Percentiles rank a stretch among this genome's conserved stretches.
Conservation (phyloP, 1,284 basidiomycete genomes). For the Blastosporella zonata region DNA sequence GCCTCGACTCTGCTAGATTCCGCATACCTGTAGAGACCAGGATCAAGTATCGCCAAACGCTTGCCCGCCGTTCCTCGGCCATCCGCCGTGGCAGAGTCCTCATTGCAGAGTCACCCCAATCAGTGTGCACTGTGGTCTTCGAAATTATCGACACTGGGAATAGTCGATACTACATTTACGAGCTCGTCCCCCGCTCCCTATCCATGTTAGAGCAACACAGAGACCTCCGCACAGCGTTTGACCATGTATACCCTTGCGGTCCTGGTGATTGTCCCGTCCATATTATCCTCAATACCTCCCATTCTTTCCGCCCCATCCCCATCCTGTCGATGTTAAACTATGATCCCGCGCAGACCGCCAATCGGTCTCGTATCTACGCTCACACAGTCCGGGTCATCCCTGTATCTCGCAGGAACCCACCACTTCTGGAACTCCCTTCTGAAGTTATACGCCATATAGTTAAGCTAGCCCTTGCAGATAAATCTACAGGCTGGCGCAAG, state of each 20-base stretch:
- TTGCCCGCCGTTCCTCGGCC: not conserved
- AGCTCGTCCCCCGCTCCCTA: constrained; percentile 1
- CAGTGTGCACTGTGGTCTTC: constrained; percentile 7
- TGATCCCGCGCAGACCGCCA: not conserved
- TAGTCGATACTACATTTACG: not conserved
- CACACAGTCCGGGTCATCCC: constrained; percentile 11
- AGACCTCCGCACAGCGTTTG: constrained; percentile 4
- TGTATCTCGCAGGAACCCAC: not conserved
- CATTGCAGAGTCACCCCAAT: not conserved
- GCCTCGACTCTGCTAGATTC: not conserved
- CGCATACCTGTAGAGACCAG: not conserved
- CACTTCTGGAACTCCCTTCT: constrained; percentile 1
- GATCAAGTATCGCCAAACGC: not conserved
- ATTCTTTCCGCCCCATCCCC: constrained; percentile 4
- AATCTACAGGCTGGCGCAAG: constrained; percentile 8
- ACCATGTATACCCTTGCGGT: constrained; percentile 2
- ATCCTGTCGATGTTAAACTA: not conserved
- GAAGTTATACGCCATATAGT: constrained; percentile 3
- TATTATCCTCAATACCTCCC: constrained; percentile 8
- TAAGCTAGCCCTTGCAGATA: constrained; percentile 4
- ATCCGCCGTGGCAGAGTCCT: not conserved
- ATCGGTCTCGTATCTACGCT: constrained; percentile 2
- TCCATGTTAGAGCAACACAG: not conserved
- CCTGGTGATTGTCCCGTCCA: not conserved
- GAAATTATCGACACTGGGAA: constrained; percentile 5